Base-by-base conservation (phyloP, 805 yeast species). In the Myxozyma neotropica region DNA sequence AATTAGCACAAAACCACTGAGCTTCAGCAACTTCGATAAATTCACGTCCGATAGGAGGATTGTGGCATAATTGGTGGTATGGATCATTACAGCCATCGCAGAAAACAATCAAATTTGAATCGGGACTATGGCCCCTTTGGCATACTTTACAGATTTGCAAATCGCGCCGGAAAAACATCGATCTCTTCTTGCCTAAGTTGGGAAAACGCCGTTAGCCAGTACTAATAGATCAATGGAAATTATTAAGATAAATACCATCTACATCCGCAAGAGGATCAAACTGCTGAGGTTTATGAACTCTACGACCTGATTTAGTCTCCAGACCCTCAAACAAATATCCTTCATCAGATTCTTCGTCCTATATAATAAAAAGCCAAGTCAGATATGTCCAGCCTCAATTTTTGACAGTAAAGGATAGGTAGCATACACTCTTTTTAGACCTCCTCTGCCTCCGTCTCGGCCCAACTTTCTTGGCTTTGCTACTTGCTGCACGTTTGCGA, bases 11-110 rank as follows among this genome's bases (percentile, higher is more conserved):
- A 62, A 71, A 75, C 78, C 77, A 75, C 60, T 73, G 72, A 4
- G 75, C 75, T 49, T 75, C 78, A 0, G 74, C 74, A 15, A 75
- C 74, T 26, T 75, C 77, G 15, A 75, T 74, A 27, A 71, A 74
- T 12, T 74, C 67, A 5, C 75, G 64, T 49, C 75, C 79, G 19
- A 76, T 73, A 10, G 70, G 72, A 13, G 79, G 79, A 24, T 67
- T 67, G 63, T 75, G 78, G 58, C 79, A 75, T 27, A 74, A 67
- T 55, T 75, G 76, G 45, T 75, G 78, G 59, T 72, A 75, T 1
- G 77, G 76, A 17, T 73, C 71, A 35, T 69, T 67, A 69, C 80
- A 79, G 53, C 74, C 75, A 59, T 72, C 74, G 63, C 78, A 75
- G 53, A 74, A 74, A 12, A 75, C 77, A 26, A 74, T 70, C 48